Evolutionary conservation across 768 basidiomycete species (phyloP), one percentile per base, ranked within the genome.

Genomic region (Boletus rufocinnamomeus): DNA sequence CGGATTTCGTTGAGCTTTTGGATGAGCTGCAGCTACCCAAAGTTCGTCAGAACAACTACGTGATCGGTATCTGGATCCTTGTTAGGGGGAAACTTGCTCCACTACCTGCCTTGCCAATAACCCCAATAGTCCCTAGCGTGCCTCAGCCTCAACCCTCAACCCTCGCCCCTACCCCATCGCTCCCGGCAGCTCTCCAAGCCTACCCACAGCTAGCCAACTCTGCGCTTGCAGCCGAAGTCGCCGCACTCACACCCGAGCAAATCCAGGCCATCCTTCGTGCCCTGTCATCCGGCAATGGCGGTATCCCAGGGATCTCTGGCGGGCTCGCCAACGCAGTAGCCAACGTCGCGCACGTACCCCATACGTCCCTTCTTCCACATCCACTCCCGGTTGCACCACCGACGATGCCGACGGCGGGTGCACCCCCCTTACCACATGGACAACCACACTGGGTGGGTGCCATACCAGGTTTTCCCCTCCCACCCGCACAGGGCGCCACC

Each of bases 11-110:
- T 63, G 91, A 94, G 65, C 77, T 95, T 2, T 72, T 94, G 48
- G 93, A 95, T 63, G 80, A 89, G 28, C 79, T 93, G 47, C 79
- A 78, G 56, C 71, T 96, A 2, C 89, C 91, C 16, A 84, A 82
- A 64, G 68, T 75, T 11, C 81, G 93, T 30, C 80, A 72, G n/a
- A 69, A 75, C 3, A 84, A 91, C 67, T 85, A 85, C 59, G 79
- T 96, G 40, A 76, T 96, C 45, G 90, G 89, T 25, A 84, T 95
- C 16, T 93, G 91, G 84, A 82, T 96, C n/a, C 78, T 95, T 19
- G 84, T 82, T 65, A 93, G 88, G 71, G 93, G 90, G 27, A 92
- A 85, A 72, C 81, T 93, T 4, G 79, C 76, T n/a, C 74, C 79
- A 19, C 78, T 77, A 25, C 75, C 79, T 61, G 52, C 62, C 45